These are phyloP conservation scores for Cyberlindnera meyerae DNA, from an alignment of 805 yeast genomes.

Conservation along the genomic window DNA sequence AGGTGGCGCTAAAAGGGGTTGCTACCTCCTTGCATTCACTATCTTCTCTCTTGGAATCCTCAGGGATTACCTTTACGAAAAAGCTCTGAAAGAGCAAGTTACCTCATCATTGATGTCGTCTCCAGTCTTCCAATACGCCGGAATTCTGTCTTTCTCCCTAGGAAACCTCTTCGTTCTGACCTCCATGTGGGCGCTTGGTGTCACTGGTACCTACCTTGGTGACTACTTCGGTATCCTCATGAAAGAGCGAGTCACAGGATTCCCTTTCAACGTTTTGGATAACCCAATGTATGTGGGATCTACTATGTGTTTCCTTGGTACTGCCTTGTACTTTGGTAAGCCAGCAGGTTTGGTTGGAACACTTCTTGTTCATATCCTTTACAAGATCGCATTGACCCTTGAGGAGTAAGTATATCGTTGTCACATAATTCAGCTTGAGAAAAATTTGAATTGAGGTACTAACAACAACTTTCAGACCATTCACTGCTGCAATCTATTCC, in stretches of 20 bases:
- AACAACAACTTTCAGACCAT: slow-evolving; percentile 47
- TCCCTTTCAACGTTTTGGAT: slow-evolving; percentile 87
- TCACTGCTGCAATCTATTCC: slow-evolving; percentile 89
- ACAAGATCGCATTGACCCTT: slow-evolving; percentile 73
- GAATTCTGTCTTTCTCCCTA: slow-evolving; percentile 47
- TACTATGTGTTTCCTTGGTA: slow-evolving; percentile 81
- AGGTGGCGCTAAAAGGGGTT: slow-evolving; percentile 68
- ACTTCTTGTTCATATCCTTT: slow-evolving; percentile 72
- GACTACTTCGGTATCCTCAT: slow-evolving; percentile 96
- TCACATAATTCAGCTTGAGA: no score
- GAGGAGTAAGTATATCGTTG: slow-evolving; percentile 52
- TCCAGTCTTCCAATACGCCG: slow-evolving; percentile 42
- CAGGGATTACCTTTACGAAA: slow-evolving; percentile 71
- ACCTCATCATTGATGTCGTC: slow-evolving; percentile 49
- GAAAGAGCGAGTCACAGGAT: slow-evolving; percentile 82
- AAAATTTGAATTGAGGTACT: slow-evolving; percentile 2
- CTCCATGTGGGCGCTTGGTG: slow-evolving; percentile 90
- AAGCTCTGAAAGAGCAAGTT: slow-evolving; percentile 70
- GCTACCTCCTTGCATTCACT: slow-evolving; percentile 76
- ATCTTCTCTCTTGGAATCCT: slow-evolving; percentile 82
- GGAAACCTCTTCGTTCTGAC: slow-evolving; percentile 80
- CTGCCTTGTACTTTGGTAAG: slow-evolving; percentile 82
- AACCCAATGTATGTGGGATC: slow-evolving; percentile 98
- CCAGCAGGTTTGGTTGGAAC: slow-evolving; percentile 83
- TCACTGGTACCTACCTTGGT: slow-evolving; percentile 95